A percentile compares a stretch with the other conserved stretches of the same genome.
Evolutionary conservation across 1,284 basidiomycete genomes (phyloP).

Genomic region (Cryptococcus hybrid): DNA sequence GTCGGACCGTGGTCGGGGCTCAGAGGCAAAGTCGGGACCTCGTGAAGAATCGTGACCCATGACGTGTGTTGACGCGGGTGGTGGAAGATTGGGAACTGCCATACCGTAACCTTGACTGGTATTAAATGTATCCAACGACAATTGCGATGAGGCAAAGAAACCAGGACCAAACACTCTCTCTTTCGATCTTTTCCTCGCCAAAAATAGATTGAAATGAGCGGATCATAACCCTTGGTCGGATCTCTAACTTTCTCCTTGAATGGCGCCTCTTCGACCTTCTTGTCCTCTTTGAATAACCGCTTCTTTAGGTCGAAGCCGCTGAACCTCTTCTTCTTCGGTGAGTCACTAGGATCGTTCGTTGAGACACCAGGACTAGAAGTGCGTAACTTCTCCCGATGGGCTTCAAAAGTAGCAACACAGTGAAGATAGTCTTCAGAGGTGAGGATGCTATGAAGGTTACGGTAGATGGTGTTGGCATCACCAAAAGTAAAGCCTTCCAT

Average conservation of each 20-base stretch:
- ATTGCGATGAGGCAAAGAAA: slow-evolving; percentile 88
- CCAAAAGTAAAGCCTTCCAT: slow-evolving; percentile 99
- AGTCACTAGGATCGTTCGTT: slow-evolving; percentile 26
- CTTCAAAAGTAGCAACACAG: slow-evolving; percentile 74
- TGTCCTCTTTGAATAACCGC: slow-evolving; percentile 71
- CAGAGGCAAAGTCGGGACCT: slow-evolving; percentile 54
- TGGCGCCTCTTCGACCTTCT: slow-evolving; percentile 39
- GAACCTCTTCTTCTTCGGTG: slow-evolving; percentile 60
- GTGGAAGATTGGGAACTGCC: slow-evolving; percentile 73
- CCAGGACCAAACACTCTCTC: slow-evolving; percentile 90
- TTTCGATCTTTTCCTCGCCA: slow-evolving; percentile 94
- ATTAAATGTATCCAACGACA: slow-evolving; percentile 52
- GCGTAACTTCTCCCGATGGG: slow-evolving; percentile 56
- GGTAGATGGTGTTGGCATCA: slow-evolving; percentile 77
- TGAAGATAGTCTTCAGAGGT: slow-evolving; percentile 74
- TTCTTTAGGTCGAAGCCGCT: slow-evolving; percentile 94
- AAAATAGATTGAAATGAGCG: slow-evolving; percentile 94
- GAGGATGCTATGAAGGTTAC: slow-evolving; percentile 68
- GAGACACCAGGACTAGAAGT: slow-evolving; percentile 26
- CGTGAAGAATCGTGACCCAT: slow-evolving; percentile 52
- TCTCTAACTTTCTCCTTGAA: slow-evolving; percentile 56
- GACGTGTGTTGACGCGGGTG: slow-evolving; percentile 64
- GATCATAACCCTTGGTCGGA: slow-evolving; percentile 91
- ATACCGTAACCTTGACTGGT: slow-evolving; percentile 63
- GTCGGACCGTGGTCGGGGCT: slow-evolving; percentile 50